These are phyloP conservation scores for Achlya hypogyna DNA, from an alignment of 352 stramenopile species.

Conservation along the genomic window DNA sequence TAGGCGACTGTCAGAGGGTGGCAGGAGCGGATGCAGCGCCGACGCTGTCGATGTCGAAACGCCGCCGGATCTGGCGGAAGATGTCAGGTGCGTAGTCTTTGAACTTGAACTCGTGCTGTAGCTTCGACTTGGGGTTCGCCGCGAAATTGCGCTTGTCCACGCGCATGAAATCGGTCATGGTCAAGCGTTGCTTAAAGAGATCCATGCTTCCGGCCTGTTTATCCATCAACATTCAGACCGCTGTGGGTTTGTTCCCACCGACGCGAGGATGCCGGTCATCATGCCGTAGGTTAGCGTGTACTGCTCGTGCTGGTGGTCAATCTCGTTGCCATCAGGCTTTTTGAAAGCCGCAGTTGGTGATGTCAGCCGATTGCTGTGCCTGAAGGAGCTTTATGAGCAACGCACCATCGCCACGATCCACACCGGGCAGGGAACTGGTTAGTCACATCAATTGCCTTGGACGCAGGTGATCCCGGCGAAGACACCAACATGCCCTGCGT, in stretches of 20 bases:
- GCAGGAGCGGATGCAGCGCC: constrained; percentile 14
- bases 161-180: constrained; percentile 87
- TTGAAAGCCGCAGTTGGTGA: constrained; percentile 33
- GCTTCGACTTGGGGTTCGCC: constrained; percentile 40
- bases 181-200: constrained; percentile 65
- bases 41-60: constrained; percentile 54
- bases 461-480: constrained; percentile 32
- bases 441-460: constrained; percentile 36
- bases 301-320: constrained; percentile 88
- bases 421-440: constrained; percentile 38
- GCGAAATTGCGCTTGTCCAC: constrained; percentile 72
- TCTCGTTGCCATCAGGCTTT: constrained; percentile 59
- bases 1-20: constrained; percentile 23
- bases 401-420: constrained; percentile 28
- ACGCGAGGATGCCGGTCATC: constrained; percentile 97
- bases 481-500: constrained; percentile 23
- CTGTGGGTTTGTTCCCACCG: constrained; percentile 60
- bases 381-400: not conserved
- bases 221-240: not conserved
- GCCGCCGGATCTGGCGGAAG: constrained; percentile 68
- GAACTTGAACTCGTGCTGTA: constrained; percentile 83
- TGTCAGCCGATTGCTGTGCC: not conserved
- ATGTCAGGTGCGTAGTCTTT: constrained; percentile 89
- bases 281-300: constrained; percentile 98
- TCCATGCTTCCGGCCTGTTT: constrained; percentile 28